Evolutionary conservation across 169 alveolate species (phyloP), one percentile per base, ranked within the genome.

Genomic region (Cyclospora cayetanensis): DNA sequence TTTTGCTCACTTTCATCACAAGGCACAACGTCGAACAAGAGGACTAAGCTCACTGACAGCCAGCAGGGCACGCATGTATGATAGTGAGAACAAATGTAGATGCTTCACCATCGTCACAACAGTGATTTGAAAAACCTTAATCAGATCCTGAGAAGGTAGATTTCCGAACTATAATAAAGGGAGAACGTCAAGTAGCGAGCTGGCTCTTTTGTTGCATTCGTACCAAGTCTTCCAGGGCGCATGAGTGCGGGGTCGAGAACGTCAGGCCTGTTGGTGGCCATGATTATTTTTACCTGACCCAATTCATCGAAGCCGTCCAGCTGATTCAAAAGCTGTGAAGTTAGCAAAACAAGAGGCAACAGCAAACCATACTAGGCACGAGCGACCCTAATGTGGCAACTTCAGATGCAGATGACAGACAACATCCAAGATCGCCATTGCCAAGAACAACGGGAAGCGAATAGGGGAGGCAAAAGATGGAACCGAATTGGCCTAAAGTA

Each of bases 211-310:
- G 55, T 15, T 7, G 55, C n/a, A 27, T 4, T 25, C 88, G 1
- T 31, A 95, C 99, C 99, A 43, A 99, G 95, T 94, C 99, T 95
- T 37, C 99, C 99, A 27, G 99, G 99, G 93, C 99, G 97, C 92
- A 99, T 90, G 31, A 99, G 96, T 3, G 99, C 99, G 31, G 99
- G 99, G 94, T 99, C 99, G 76, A 99, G 95, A 20, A 99, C 99
- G 95, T 99, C 99, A 60, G 99, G 99, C 91, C 99, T 96, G 90
- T 99, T 99, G 22, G 99, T 98, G 68, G 99, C 99, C 99, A 99
- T 99, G 90, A 99, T 99, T 90, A 98, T 98, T 97, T 99, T 99
- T 55, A 99, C 99, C 43, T 97, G 97, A n/a, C 99, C 99, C 76
- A 98, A 95, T 60, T 98, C 99, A 93, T 98, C 99, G 94, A 99